Base-by-base conservation (phyloP, 768 basidiomycete genomes). In the Suillus subalutaceus region DNA sequence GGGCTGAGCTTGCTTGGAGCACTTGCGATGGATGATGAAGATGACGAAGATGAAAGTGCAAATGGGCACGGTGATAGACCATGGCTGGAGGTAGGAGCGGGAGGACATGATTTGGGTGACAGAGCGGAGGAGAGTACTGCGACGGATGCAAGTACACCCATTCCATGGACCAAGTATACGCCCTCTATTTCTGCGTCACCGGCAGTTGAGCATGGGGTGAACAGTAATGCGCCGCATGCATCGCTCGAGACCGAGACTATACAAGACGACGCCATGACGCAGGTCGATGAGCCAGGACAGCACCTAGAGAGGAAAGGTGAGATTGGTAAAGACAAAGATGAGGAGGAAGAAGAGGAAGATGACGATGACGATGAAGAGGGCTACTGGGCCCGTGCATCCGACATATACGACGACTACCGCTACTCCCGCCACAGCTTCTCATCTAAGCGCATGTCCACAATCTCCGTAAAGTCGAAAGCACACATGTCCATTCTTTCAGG, bases 381-480 rank as follows among this genome's bases (percentile, higher is more conserved):
- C 52, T 79, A 89, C 63, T 91, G 90, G 86, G 91, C 92, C 63
- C 86, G 86, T 30, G 87, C 85, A 10, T 83, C 82, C 2, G 90
- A 92, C 69, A 92, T 93, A 61, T 93, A 93, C 68, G 92, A 93
- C 74, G 86, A 91, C 67, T 93, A 93, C 72, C 83, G 89, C 30
- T 92, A 92, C 68, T 90, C 90, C 23, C 79, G 88, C 6, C 83
- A 82, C 62, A 90, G 89, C 0, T 79, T 86, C 64, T 80, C 80
- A 1, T 80, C 80, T 59, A 73, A 72, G 65, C 69, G 71, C 30
- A 26, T 58, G 63, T 32, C 66, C 67, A 32, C 72, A 69, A 65
- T 70, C 61, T 58, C 69, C 57, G 53, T 73, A 68, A 73, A 73
- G 30, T 80, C 81, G 46, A 80, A 65, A 40, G 26, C 62, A 5